Percentiles rank a stretch among this genome's conserved stretches.
These are phyloP conservation scores for Metschnikowia matae DNA, from an alignment of 805 yeast species.

Conservation along the genomic window DNA sequence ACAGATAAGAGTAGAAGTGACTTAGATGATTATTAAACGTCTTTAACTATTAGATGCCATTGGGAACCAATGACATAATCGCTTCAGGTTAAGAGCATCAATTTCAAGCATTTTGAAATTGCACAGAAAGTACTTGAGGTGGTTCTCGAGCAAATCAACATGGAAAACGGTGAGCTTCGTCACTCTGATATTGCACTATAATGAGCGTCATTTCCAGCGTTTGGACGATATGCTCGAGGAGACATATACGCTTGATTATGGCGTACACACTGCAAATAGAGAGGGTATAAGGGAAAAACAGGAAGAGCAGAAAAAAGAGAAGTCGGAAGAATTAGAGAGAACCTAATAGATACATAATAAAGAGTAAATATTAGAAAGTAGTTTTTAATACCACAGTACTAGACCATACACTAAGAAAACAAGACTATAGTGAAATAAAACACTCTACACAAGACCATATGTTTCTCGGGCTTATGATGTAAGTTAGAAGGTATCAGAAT, in stretches of 20 bases:
- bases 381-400: too few relatives aligned
- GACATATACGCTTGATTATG: slow-evolving; percentile 80
- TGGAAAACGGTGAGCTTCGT: slow-evolving; percentile 65
- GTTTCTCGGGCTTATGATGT: too few relatives aligned
- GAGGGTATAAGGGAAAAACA: slow-evolving; percentile 3
- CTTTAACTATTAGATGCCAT: too few relatives aligned
- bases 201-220: slow-evolving; percentile 77
- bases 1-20: too few relatives aligned
- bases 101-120: slow-evolving; percentile 70
- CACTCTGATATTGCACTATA: slow-evolving; percentile 81
- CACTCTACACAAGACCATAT: too few relatives aligned
- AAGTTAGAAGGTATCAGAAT: too few relatives aligned
- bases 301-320: neutral
- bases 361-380: too few relatives aligned
- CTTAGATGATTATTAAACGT: too few relatives aligned
- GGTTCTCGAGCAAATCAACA: slow-evolving; percentile 50
- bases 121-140: slow-evolving; percentile 76
- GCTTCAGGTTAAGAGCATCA: slow-evolving; percentile 56
- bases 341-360: neutral
- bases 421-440: too few relatives aligned
- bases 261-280: slow-evolving; percentile 74
- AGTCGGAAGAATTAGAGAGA: neutral
- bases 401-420: too few relatives aligned
- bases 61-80: too few relatives aligned
- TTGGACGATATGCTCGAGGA: slow-evolving; percentile 79